A percentile compares a stretch with the other conserved stretches of the same genome.
phyloP scores from a whole-genome alignment of 306 rosid species.

The Quercus cerris region DNA sequence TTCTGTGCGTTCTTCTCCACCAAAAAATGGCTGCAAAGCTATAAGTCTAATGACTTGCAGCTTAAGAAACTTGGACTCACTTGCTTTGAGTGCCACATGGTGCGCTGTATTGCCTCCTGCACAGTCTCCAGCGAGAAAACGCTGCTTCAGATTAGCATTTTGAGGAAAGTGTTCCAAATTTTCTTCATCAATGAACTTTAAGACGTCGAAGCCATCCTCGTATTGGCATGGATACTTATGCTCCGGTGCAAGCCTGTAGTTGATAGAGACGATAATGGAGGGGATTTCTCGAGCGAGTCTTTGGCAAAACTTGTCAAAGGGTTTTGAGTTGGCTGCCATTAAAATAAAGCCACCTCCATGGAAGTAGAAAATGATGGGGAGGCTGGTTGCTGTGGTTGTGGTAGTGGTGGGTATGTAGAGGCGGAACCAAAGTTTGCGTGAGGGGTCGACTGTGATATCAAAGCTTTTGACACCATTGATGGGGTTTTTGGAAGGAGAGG shows the following conservation, averaged over 20 bases:
- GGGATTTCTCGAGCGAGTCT: not conserved
- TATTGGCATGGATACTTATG: slow-evolving; percentile 19
- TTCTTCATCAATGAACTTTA: slow-evolving; percentile 18
- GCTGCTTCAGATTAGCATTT: not conserved
- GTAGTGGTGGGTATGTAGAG: not conserved
- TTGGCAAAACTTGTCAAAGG: not conserved
- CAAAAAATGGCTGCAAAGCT: slow-evolving; percentile 38
- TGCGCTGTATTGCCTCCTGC: slow-evolving; percentile 38
- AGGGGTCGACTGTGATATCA: not conserved
- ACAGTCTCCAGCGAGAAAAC: slow-evolving; percentile 36
- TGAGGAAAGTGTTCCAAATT: not conserved
- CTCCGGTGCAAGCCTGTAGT: slow-evolving; percentile 37
- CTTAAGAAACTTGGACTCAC: not conserved
- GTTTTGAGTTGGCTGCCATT: not conserved
- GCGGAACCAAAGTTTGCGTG: not conserved
- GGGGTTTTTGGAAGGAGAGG: not conserved
- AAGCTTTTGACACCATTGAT: not conserved
- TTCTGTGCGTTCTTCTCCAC: slow-evolving; percentile 29
- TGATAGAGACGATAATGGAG: slow-evolving; percentile 27
- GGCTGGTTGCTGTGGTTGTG: no score
- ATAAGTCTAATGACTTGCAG: slow-evolving; percentile 6
- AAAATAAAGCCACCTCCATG: not conserved
- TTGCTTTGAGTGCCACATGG: slow-evolving; percentile 25
- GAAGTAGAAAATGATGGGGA: not conserved
- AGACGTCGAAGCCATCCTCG: slow-evolving; percentile 32